Conservation (phyloP, 768 basidiomycete genomes). For the Suillus luteus region DNA sequence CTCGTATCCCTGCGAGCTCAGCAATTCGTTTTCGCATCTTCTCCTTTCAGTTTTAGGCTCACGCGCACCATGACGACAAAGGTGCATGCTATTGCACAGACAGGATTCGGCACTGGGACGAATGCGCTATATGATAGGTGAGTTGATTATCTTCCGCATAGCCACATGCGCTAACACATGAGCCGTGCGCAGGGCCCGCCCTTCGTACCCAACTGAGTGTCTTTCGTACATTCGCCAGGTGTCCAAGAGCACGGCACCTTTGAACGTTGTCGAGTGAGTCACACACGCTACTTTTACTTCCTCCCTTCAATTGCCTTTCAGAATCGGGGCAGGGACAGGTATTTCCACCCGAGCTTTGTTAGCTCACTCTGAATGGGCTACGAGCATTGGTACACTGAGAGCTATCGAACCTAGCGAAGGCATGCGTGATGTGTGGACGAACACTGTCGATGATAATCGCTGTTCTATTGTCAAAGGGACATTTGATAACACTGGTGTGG, state of each 20-base stretch:
- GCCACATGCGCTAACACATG: background rate
- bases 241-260: constrained; percentile 37
- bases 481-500: constrained; percentile 64
- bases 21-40: background rate
- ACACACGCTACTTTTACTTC: background rate
- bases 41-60: background rate
- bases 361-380: constrained; percentile 57
- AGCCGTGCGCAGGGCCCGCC: constrained; percentile 59
- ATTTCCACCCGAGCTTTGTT: constrained; percentile 86
- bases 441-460: constrained; percentile 54
- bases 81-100: constrained; percentile 68
- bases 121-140: constrained; percentile 83
- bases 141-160: constrained; percentile 7
- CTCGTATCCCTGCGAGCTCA: constrained; percentile 1
- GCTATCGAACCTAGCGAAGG: constrained; percentile 87
- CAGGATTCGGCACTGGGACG: constrained; percentile 77
- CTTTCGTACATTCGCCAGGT: constrained; percentile 60
- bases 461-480: constrained; percentile 62
- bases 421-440: constrained; percentile 75
- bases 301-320: constrained; percentile 32
- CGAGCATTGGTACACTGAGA: constrained; percentile 51
- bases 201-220: constrained; percentile 73
- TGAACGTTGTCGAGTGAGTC: constrained; percentile 74
- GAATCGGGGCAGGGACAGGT: constrained; percentile 84
- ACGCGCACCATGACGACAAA: constrained; percentile 30